Evolutionary conservation across 2,329 filamentous ascomycete genomes (phyloP).

Genomic region (Trichoderma arundinaceum): DNA sequence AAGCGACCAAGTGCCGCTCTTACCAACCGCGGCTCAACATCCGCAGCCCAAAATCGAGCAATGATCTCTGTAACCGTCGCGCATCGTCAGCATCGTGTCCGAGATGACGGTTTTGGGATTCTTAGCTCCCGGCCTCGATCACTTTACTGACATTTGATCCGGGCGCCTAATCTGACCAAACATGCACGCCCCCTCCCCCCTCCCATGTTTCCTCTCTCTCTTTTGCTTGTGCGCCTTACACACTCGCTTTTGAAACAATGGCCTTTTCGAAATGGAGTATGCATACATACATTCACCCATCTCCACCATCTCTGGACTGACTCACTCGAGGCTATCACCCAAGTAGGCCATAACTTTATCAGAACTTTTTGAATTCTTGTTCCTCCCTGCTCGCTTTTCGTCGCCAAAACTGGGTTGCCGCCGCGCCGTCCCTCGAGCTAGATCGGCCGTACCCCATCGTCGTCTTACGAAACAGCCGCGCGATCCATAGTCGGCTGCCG

Average conservation of each 20-base stretch:
- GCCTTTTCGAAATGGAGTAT: neutral
- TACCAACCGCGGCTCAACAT: conserved; percentile 17
- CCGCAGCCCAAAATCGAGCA: conserved; percentile 7
- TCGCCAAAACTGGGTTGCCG: conserved; percentile 17
- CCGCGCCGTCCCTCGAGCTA: conserved; percentile 14
- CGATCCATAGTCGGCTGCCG: neutral
- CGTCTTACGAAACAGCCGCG: conserved; percentile 17
- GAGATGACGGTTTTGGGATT: conserved; percentile 4
- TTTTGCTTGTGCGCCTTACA: conserved; percentile 5
- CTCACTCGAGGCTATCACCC: conserved; percentile 9
- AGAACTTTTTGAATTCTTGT: conserved; percentile 4
- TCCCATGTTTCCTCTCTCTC: neutral
- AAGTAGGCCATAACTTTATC: conserved; percentile 26
- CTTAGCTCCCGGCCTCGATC: conserved; percentile 13
- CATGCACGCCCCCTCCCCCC: conserved; percentile 7
- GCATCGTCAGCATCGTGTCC: conserved; percentile 3
- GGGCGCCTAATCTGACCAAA: conserved; percentile 27
- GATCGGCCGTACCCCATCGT: conserved; percentile 6
- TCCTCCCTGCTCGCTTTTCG: conserved; percentile 8
- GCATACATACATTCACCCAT: conserved; percentile 13
- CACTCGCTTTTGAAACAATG: conserved; percentile 20
- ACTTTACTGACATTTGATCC: conserved; percentile 4
- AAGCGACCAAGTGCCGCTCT: conserved; percentile 20
- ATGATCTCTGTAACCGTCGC: conserved; percentile 3
- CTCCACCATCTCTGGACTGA: conserved; percentile 16